phyloP scores from a whole-genome alignment of 495 filamentous ascomycete species.

The Xanthoparmelia taractica region DNA sequence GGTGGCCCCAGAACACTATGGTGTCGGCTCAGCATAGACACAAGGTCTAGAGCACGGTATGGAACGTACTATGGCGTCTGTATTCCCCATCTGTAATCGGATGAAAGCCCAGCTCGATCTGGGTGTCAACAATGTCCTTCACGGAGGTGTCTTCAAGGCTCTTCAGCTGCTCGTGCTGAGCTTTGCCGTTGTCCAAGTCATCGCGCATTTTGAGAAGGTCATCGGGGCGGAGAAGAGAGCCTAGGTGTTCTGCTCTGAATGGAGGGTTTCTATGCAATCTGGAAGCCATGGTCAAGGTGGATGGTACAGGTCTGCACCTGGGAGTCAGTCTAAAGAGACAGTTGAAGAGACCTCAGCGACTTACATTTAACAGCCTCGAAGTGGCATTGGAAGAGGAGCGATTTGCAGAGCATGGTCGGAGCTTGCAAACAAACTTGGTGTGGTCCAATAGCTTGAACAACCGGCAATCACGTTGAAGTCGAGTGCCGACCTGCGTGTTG shows the following conservation, averaged over 20 bases:
- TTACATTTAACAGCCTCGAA: neutral
- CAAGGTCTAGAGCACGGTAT: neutral
- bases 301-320: neutral
- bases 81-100: conserved; percentile 72
- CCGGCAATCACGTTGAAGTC: too few species aligned
- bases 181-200: conserved; percentile 45
- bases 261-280: conserved; percentile 51
- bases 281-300: conserved; percentile 13
- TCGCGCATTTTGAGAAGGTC: conserved; percentile 57
- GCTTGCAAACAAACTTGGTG: too few species aligned
- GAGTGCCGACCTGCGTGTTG: too few species aligned
- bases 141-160: conserved; percentile 59
- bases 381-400: neutral
- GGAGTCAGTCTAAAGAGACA: neutral
- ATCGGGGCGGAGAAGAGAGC: conserved; percentile 69
- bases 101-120: conserved; percentile 59
- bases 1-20: conserved; percentile 59
- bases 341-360: neutral
- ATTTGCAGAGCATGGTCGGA: neutral
- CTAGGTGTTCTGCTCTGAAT: conserved; percentile 78
- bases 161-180: conserved; percentile 33
- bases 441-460: too few species aligned
- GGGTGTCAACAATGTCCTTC: conserved; percentile 55
- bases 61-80: conserved; percentile 50
- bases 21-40: neutral